Conservation (phyloP, 176 grass and related monocot species). For the Ensete ventricosum region DNA sequence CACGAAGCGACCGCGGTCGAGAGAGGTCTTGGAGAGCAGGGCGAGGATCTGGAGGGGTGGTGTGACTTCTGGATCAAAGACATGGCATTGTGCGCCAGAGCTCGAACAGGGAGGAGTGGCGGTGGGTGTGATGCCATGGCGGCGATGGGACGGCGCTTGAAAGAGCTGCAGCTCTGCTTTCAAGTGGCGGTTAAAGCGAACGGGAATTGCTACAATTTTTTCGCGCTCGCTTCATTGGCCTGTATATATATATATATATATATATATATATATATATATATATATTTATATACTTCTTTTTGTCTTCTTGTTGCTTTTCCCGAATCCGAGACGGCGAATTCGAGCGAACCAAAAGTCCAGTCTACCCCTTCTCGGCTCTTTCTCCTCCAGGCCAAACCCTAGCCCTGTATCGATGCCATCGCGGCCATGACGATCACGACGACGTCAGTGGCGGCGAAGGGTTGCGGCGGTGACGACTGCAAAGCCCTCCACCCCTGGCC, state of each 20-base stretch:
- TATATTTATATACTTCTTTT: too few species aligned
- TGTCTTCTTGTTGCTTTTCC: too few species aligned
- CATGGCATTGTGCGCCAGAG: neutral
- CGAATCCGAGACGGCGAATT: too few species aligned
- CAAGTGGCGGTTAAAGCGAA: neutral
- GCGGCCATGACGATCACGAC: neutral
- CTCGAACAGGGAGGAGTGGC: too few species aligned
- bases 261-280: too few species aligned
- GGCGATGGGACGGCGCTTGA: neutral
- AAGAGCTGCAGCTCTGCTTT: neutral
- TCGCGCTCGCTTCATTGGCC: too few species aligned
- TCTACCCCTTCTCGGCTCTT: neutral
- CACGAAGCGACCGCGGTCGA: conserved; percentile 1
- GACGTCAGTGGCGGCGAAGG: neutral
- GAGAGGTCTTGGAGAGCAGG: conserved; percentile 11
- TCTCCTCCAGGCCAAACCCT: neutral
- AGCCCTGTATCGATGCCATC: neutral
- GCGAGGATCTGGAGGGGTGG: neutral
- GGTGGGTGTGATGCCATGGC: neutral
- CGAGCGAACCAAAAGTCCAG: neutral
- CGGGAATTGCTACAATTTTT: too few species aligned
- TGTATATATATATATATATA: too few species aligned
- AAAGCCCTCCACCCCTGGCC: conserved; percentile 57
- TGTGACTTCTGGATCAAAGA: conserved; percentile 2
- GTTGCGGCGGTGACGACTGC: conserved; percentile 70